Percentiles rank a stretch among this genome's conserved stretches.
Conservation (phyloP, 768 basidiomycete genomes). For the Flagelloscypha sp. region DNA sequence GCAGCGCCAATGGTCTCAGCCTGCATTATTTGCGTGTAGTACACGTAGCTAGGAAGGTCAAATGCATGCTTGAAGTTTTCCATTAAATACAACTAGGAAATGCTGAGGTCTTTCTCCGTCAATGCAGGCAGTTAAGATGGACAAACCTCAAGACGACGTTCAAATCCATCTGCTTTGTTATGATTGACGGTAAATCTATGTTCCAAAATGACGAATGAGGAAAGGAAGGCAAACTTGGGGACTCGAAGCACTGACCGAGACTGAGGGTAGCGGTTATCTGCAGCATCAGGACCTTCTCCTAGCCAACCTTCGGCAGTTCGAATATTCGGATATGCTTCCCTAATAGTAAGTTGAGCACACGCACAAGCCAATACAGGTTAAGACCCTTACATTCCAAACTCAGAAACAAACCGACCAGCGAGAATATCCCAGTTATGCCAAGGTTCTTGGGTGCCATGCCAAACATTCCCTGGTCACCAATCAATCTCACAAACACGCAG, state of each 20-base stretch:
- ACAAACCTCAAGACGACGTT: constrained; percentile 69
- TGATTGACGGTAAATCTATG: constrained; percentile 64
- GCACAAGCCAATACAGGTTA: not conserved
- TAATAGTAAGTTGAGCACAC: constrained; percentile 18
- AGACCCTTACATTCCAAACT: constrained; percentile 76
- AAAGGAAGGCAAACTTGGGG: not conserved
- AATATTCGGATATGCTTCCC: constrained; percentile 84
- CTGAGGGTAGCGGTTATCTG: constrained; percentile 86
- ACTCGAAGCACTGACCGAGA: constrained; percentile 48
- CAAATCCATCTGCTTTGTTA: constrained; percentile 88
- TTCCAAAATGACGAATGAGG: constrained; percentile 5
- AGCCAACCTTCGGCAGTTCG: constrained; percentile 87
- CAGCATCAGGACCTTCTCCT: too few relatives aligned
- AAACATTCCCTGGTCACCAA: constrained; percentile 65
- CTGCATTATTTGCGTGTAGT: constrained; percentile 95
- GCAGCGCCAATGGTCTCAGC: constrained; percentile 85
- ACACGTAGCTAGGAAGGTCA: constrained; percentile 77
- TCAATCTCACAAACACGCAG: constrained; percentile 4
- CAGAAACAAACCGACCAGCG: constrained; percentile 86
- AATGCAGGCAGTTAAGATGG: too few relatives aligned
- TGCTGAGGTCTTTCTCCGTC: too few relatives aligned
- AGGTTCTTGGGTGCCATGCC: constrained; percentile 88
- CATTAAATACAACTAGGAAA: constrained; percentile 68
- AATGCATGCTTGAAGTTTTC: constrained; percentile 92
- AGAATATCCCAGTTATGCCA: constrained; percentile 94